Percentiles rank a stretch among this genome's conserved stretches.
Conservation (phyloP, 1,284 basidiomycete species). For the Ceratorhiza oryzae-sativae region DNA sequence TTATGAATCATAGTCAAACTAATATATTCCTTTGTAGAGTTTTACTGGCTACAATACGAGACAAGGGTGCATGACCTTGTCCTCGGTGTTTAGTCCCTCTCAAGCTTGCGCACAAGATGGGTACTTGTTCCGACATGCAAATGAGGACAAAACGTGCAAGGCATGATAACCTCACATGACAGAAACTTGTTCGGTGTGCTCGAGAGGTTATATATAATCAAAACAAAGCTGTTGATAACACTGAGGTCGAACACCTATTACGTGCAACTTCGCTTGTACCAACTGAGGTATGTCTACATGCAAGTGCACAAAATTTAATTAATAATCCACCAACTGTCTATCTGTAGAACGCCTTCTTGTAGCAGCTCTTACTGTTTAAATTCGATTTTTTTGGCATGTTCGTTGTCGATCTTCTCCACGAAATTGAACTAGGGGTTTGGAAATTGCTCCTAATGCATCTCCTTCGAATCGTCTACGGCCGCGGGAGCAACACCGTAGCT, state of each 20-base stretch:
- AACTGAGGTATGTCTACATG: conserved; percentile 26
- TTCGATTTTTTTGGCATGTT: conserved; percentile 33
- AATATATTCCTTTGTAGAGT: not conserved
- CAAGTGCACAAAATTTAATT: not conserved
- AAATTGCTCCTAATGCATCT: conserved; percentile 51
- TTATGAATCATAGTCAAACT: not conserved
- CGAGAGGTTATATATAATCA: conserved; percentile 10
- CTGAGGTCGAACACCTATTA: not conserved
- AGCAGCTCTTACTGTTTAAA: not conserved
- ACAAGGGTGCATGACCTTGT: conserved; percentile 7
- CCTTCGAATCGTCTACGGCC: conserved; percentile 49
- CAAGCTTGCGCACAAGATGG: conserved; percentile 20
- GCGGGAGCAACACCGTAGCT: not conserved
- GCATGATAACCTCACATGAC: not conserved
- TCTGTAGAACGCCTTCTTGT: conserved; percentile 32
- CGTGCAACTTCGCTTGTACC: conserved; percentile 19
- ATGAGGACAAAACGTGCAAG: not conserved
- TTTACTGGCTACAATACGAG: conserved; percentile 16
- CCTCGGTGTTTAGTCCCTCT: conserved; percentile 37
- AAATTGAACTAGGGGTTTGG: conserved; percentile 54
- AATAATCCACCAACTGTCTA: too few species aligned
- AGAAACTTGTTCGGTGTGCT: not conserved
- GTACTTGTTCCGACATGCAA: conserved; percentile 43
- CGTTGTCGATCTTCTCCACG: conserved; percentile 52
- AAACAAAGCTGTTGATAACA: conserved; percentile 15